Evolutionary conservation across 352 stramenopile species (phyloP).

Genomic region (Globisporangium yorkense): DNA sequence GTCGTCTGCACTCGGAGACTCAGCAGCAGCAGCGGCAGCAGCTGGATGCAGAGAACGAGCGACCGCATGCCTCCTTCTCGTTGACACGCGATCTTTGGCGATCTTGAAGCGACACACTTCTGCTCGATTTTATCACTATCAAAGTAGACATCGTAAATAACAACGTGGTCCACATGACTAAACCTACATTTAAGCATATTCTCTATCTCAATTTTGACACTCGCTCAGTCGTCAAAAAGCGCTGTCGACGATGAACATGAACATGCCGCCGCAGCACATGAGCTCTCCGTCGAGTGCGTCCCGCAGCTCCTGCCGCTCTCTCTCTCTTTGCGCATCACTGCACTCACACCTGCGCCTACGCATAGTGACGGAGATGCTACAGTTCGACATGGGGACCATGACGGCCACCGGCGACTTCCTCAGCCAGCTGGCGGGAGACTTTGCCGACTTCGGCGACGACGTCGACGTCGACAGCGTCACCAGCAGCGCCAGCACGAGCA

Average conservation of each 20-base stretch:
- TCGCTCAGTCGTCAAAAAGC: neutral
- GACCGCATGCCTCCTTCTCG: neutral
- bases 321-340: neutral
- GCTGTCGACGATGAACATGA: neutral
- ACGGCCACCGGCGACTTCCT: slow-evolving; percentile 40
- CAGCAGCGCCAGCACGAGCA: neutral
- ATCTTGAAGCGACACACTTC: neutral
- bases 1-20: neutral
- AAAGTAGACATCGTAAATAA: too few relatives aligned
- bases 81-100: neutral
- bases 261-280: neutral
- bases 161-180: neutral
- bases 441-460: neutral
- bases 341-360: neutral
- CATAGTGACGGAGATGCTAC: slow-evolving; percentile 45
- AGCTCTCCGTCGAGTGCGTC: neutral
- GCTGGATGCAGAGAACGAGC: neutral
- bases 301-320: neutral
- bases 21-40: neutral
- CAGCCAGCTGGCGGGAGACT: slow-evolving; percentile 42
- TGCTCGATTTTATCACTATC: too few relatives aligned
- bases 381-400: slow-evolving; percentile 49
- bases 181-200: too few relatives aligned
- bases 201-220: neutral
- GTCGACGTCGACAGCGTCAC: neutral